These are phyloP conservation scores for Phaeotremella fagi DNA, from an alignment of 768 basidiomycete species.

Conservation along the genomic window DNA sequence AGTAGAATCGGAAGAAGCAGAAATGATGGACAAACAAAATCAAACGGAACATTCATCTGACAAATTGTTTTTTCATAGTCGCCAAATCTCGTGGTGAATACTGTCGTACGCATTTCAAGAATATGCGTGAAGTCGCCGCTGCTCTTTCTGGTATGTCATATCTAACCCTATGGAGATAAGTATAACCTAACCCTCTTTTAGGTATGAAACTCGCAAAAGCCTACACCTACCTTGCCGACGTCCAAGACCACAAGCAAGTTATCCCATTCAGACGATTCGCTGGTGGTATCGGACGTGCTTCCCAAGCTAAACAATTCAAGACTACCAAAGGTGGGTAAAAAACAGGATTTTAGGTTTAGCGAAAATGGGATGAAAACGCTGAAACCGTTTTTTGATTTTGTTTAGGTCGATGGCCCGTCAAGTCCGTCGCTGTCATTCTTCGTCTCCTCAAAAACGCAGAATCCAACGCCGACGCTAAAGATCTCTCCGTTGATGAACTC, in stretches of 20 bases:
- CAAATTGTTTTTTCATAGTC: conserved; percentile 53
- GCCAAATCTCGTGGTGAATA: conserved; percentile 92
- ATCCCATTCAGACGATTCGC: conserved; percentile 95
- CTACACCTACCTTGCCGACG: conserved; percentile 86
- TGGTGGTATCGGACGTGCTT: conserved; percentile 90
- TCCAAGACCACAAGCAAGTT: conserved; percentile 91
- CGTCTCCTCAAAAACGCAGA: conserved; percentile 97
- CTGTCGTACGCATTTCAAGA: conserved; percentile 99
- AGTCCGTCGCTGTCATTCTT: conserved; percentile 91
- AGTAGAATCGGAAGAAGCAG: not conserved
- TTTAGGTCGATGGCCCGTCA: conserved; percentile 98
- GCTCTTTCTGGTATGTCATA: conserved; percentile 70
- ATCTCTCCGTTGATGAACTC: conserved; percentile 85
- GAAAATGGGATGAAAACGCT: not conserved
- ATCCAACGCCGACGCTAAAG: conserved; percentile 97
- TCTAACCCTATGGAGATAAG: not conserved
- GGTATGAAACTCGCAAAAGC: conserved; percentile 93
- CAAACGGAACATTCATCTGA: conserved; percentile 12
- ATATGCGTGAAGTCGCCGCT: conserved; percentile 98
- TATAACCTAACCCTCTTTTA: conserved; percentile 41
- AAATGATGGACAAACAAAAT: no score
- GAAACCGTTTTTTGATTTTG: conserved; percentile 2
- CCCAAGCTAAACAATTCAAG: conserved; percentile 94
- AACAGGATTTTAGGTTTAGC: not conserved
- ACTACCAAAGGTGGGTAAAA: conserved; percentile 75